Base-by-base conservation (phyloP, 352 stramenopile genomes). In the Pythium folliculosum region DNA sequence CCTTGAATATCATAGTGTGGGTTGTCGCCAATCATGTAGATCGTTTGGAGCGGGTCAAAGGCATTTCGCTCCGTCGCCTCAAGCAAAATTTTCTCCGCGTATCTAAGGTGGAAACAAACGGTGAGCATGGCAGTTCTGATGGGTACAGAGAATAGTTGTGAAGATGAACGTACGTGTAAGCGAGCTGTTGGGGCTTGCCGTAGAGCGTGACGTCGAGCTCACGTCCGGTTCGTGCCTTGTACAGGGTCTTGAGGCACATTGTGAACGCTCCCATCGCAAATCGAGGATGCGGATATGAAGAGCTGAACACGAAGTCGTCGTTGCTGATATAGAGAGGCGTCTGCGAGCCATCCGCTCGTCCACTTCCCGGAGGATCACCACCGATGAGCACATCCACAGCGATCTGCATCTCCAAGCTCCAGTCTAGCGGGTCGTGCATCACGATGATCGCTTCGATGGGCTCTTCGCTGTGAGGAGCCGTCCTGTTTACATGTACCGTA, bases 21-120 rank as follows among this genome's bases (percentile, higher is more conserved):
- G 63, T 96, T 96, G 76, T 96, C 89, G 5, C 89, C 88, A 38
- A 96, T 93, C 52, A 88, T 88, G 60, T 95, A 96, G 57, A 95
- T 89, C 58, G 68, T 71, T 30, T 75, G 76, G 21, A 95, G 53
- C 35, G 45, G 56, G 54, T 67, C 67, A 6, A 72, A 73, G 27
- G 67, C 57, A 37, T 67, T 51, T 22, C 73, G 64, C 9, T 62
- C 71, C 7, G 77, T 72, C 52, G 83, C 79, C 30, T 77, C 65
- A 57, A 89, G 84, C 21, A 91, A 64, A 22, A 90, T 73, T 16
- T 73, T 62, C 56, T 94, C 73, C 25, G 51, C 51, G 5, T 57
- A 57, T 25, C 51, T 57, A 35, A 3, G 17, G 25, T 19, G 47
- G 8, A 1, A 30, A 19, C 12, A 17, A 19, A 40, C 35, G 12